Evolutionary conservation across 108 stramenopile genomes (phyloP).

Genomic region (Cyclotella atomus): DNA sequence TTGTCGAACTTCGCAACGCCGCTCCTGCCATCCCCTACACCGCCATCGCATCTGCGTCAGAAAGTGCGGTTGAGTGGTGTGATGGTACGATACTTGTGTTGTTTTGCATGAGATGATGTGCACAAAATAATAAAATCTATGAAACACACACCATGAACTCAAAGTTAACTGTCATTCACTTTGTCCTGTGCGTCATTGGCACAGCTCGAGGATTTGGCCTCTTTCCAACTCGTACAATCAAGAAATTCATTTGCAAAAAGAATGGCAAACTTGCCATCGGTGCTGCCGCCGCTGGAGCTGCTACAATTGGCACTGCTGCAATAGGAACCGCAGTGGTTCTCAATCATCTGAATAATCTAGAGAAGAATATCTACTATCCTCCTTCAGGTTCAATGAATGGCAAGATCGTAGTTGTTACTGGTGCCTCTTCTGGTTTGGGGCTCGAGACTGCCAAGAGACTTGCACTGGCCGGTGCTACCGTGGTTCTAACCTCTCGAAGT

Average conservation of each 20-base stretch:
- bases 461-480: constrained; percentile 76
- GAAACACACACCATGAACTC: background rate
- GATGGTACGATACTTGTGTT: too few relatives aligned
- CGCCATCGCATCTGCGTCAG: too few relatives aligned
- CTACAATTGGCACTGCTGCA: constrained; percentile 12
- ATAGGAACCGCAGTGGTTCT: constrained; percentile 10
- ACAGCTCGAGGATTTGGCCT: constrained; percentile 1
- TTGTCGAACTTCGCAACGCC: too few relatives aligned
- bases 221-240: background rate
- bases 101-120: too few relatives aligned
- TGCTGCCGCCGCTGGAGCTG: constrained; percentile 11
- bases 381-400: constrained; percentile 46
- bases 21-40: too few relatives aligned
- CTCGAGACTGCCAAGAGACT: constrained; percentile 83
- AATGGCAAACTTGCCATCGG: constrained; percentile 1
- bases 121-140: too few relatives aligned
- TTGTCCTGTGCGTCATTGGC: too few relatives aligned
- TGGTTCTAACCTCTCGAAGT: constrained; percentile 72
- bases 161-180: background rate
- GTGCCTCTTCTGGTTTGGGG: constrained; percentile 79
- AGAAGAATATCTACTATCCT: constrained; percentile 22
- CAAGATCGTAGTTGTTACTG: constrained; percentile 78
- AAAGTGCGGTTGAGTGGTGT: too few relatives aligned
- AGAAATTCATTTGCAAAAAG: constrained; percentile 7
- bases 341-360: constrained; percentile 20